Evolutionary conservation across 2,329 filamentous ascomycete genomes (phyloP), one percentile per base, ranked within the genome.

Genomic region (Cercospora zeina): DNA sequence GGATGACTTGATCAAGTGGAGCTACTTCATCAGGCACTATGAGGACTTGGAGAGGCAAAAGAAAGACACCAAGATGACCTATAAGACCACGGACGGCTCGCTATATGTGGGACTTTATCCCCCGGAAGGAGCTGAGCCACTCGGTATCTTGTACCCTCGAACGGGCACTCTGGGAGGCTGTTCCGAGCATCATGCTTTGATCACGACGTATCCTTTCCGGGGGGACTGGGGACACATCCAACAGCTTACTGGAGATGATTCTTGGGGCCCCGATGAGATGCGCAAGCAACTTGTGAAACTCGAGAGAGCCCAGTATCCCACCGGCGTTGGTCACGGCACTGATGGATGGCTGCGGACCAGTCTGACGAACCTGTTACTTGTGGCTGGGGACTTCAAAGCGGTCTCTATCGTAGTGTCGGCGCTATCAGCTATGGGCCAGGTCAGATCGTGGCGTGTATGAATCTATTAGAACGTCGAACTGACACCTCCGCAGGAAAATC

Each of bases 21-120:
- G 86, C 71, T 88, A 84, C 74, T 88, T 83, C 65, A 83, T 87
- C n/a, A 80, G 80, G 47, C 86, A 88, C 72, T 88, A 87, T 69
- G 76, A 78, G 10, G 80, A 88, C 63, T 74, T 83, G 50, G 72
- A 74, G 27, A 78, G 81, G 36, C 82, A 85, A 65, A 77, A 80
- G 21, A 77, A 78, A 59, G 84, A 88, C 71, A 82, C 76, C 68
- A 87, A 89, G 77, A 82, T 83, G 51, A 82, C 82, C 1, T 88
- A 85, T 70, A 70, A 33, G 5, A 42, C 42, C 8, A 76, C 80
- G 0, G 73, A 81, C 50, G 83, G 83, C 13, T 57, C 49, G n/a
- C 62, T 55, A 16, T 86, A 86, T 68, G 81, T 79, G n/a, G 85
- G 85, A 7, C 72, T 80, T 4, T 75, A 78, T 59, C 84, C 83